Evolutionary conservation across 75 land plant genomes (phyloP).

Genomic region (Sequoia sempervirens): DNA sequence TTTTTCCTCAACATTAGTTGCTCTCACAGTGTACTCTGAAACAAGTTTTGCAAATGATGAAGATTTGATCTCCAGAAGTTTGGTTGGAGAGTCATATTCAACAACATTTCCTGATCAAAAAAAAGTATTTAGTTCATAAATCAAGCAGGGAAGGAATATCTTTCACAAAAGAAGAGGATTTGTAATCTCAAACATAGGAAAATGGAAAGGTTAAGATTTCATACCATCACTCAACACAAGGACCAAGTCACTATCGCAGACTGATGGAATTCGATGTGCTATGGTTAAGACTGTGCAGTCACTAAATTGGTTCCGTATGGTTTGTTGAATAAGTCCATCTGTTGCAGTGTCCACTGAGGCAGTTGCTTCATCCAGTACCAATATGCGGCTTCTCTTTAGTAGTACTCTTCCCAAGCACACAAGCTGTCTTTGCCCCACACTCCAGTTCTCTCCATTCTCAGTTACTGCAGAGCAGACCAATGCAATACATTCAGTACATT

Average conservation of each 20-base stretch:
- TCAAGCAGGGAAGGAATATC: too few species aligned
- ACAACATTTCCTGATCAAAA: constrained; percentile 40
- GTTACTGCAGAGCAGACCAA: too few species aligned
- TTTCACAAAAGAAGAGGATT: neutral
- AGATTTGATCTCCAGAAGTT: constrained; percentile 30
- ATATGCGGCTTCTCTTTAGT: constrained; percentile 48
- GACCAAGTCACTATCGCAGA: constrained; percentile 37
- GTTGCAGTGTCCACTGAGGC: constrained; percentile 65
- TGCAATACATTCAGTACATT: too few species aligned
- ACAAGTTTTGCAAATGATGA: too few species aligned
- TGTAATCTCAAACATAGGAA: constrained; percentile 6
- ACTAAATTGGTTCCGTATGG: constrained; percentile 35
- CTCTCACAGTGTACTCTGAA: too few species aligned
- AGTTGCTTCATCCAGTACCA: constrained; percentile 74
- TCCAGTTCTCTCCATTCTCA: too few species aligned
- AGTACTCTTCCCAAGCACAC: too few species aligned
- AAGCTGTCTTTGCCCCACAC: too few species aligned
- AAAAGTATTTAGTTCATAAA: neutral
- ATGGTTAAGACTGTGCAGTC: constrained; percentile 52
- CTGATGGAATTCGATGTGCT: constrained; percentile 50
- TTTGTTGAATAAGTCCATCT: constrained; percentile 1
- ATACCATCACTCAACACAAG: constrained; percentile 18
- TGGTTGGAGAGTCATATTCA: constrained; percentile 52
- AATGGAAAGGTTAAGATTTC: neutral
- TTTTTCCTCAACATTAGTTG: too few species aligned